These are phyloP conservation scores for Biscogniauxia sp. DNA, from an alignment of 2,329 filamentous ascomycete genomes.

Conservation along the genomic window DNA sequence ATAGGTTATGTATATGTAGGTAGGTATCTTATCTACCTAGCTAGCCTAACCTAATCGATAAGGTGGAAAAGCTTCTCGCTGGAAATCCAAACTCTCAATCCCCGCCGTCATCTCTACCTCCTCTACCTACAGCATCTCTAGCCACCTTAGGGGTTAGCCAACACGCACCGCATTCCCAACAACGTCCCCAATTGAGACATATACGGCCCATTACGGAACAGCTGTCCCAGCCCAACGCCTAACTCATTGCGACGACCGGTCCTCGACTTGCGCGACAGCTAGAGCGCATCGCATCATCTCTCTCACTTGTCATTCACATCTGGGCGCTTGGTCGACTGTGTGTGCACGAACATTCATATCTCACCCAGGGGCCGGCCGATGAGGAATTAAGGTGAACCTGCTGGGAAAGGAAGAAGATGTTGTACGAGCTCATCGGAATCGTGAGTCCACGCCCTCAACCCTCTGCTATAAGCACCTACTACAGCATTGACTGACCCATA, in stretches of 20 bases:
- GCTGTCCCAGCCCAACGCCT: too few relatives aligned
- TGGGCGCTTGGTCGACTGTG: too few relatives aligned
- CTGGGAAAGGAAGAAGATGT: slow-evolving; percentile 48
- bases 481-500: slow-evolving; percentile 6
- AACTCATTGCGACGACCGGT: too few relatives aligned
- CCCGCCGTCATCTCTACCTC: background rate
- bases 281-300: background rate
- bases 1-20: too few relatives aligned
- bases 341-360: too few relatives aligned
- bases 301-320: background rate
- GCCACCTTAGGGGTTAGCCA: background rate
- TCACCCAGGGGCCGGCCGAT: too few relatives aligned
- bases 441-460: slow-evolving; percentile 50
- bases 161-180: background rate
- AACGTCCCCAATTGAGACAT: background rate
- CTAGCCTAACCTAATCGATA: background rate
- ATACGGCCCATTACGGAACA: background rate
- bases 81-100: background rate
- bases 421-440: slow-evolving; percentile 97
- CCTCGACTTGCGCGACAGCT: too few relatives aligned
- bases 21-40: too few relatives aligned
- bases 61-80: background rate
- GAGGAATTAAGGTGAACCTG: background rate
- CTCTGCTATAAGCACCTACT: background rate
- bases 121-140: background rate